These are phyloP conservation scores for Anisodus tanguticus DNA, from an alignment of 257 asterid species.

Conservation along the genomic window DNA sequence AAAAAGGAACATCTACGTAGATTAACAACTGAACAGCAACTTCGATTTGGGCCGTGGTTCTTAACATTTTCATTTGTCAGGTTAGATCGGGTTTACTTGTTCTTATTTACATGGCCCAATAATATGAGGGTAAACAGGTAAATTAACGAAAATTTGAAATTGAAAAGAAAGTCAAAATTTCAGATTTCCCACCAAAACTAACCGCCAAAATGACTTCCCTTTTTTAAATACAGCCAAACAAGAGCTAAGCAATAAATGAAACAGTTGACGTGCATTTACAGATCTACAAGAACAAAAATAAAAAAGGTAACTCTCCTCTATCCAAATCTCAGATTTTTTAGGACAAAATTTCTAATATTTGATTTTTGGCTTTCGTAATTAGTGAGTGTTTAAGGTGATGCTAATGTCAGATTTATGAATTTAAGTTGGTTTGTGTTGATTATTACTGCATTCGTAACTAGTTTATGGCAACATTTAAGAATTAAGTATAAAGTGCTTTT, in stretches of 20 bases:
- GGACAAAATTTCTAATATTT: too few species aligned
- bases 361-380: neutral
- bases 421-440: neutral
- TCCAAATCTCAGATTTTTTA: neutral
- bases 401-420: neutral
- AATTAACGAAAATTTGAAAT: neutral
- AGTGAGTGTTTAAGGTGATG: neutral
- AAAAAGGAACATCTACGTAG: too few species aligned
- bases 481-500: neutral
- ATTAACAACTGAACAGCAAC: too few species aligned
- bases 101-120: neutral
- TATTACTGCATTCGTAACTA: too few species aligned
- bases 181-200: conserved; percentile 18
- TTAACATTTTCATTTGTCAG: neutral
- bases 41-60: neutral
- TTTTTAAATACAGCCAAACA: neutral
- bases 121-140: neutral
- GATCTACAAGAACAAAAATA: neutral
- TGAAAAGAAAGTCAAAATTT: neutral
- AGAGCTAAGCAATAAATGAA: neutral
- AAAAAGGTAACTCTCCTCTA: neutral
- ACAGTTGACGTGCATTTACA: neutral
- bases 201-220: neutral
- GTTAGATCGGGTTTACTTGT: neutral
- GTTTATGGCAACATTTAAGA: too few species aligned